Conservation (phyloP, 805 yeast genomes). For the Isabelozyma gotoi region DNA sequence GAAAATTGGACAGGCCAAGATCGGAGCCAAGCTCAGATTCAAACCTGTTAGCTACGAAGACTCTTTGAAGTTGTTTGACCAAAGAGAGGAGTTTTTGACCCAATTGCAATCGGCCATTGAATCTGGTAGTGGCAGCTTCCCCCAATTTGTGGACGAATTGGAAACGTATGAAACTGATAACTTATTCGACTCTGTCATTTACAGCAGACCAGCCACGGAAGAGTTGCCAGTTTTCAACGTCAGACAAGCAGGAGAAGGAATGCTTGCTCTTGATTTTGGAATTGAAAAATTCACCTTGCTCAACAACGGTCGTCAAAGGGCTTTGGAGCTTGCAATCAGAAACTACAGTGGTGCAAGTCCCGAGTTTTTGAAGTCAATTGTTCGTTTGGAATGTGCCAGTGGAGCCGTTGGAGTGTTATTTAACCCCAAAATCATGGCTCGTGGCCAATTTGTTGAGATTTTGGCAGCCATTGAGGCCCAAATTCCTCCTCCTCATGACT, state of each 20-base stretch:
- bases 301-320: constrained; percentile 30
- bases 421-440: constrained; percentile 14
- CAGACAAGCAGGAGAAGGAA: constrained; percentile 31
- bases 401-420: constrained; percentile 22
- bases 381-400: constrained; percentile 16
- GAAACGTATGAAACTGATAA: background rate
- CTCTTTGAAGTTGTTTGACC: constrained; percentile 14
- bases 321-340: constrained; percentile 11
- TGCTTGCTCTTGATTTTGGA: constrained; percentile 31
- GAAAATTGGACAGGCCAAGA: constrained; percentile 31
- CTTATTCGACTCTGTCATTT: constrained; percentile 3
- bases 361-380: constrained; percentile 6
- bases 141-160: background rate
- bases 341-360: too few relatives aligned
- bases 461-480: constrained; percentile 9
- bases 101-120: constrained; percentile 3
- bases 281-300: constrained; percentile 22
- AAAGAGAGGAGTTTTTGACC: constrained; percentile 13
- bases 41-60: constrained; percentile 17
- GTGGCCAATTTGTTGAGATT: constrained; percentile 12
- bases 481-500: constrained; percentile 20
- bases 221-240: constrained; percentile 10
- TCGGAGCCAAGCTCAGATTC: constrained; percentile 19
- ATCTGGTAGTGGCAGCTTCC: background rate
- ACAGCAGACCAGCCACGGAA: constrained; percentile 4